Percentiles rank a stretch among this genome's conserved stretches.
These are phyloP conservation scores for Breynia disticha DNA, from an alignment of 441 rosid genomes.

Conservation along the genomic window DNA sequence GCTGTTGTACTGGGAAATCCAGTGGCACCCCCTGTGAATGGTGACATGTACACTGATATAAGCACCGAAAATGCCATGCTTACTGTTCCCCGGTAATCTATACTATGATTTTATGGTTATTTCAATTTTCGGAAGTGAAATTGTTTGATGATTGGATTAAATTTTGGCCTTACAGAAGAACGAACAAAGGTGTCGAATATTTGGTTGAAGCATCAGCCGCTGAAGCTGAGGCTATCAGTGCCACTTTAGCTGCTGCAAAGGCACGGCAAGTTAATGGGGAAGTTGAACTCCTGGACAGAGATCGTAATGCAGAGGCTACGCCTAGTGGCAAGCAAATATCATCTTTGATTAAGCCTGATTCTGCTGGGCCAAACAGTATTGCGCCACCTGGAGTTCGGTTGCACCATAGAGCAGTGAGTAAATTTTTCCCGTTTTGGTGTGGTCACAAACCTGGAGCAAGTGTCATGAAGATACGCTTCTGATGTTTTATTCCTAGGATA, in stretches of 20 bases:
- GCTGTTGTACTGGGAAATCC: slow-evolving; percentile 86
- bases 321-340: slow-evolving; percentile 79
- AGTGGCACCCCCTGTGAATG: slow-evolving; percentile 88
- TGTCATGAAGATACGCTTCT: neutral
- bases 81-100: slow-evolving; percentile 58
- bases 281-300: slow-evolving; percentile 83
- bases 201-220: slow-evolving; percentile 98
- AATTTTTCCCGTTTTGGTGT: slow-evolving; percentile 8
- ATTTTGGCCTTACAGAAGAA: slow-evolving; percentile 55
- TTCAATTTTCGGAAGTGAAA: slow-evolving; percentile 4
- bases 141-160: slow-evolving; percentile 10
- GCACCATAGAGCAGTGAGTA: slow-evolving; percentile 92
- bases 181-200: slow-evolving; percentile 85
- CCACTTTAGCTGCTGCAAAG: slow-evolving; percentile 94
- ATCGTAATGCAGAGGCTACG: slow-evolving; percentile 88
- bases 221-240: slow-evolving; percentile 97
- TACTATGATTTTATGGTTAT: neutral
- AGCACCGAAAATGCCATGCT: slow-evolving; percentile 90
- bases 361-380: slow-evolving; percentile 46
- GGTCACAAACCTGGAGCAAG: neutral
- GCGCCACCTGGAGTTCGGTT: slow-evolving; percentile 78
- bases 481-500: neutral
- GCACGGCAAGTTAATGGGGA: slow-evolving; percentile 91
- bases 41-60: slow-evolving; percentile 87
- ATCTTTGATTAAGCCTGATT: slow-evolving; percentile 64